Percentiles rank a stretch among this genome's conserved stretches.
Conservation (phyloP, 805 yeast genomes). For the Soucietia sequanensis region DNA sequence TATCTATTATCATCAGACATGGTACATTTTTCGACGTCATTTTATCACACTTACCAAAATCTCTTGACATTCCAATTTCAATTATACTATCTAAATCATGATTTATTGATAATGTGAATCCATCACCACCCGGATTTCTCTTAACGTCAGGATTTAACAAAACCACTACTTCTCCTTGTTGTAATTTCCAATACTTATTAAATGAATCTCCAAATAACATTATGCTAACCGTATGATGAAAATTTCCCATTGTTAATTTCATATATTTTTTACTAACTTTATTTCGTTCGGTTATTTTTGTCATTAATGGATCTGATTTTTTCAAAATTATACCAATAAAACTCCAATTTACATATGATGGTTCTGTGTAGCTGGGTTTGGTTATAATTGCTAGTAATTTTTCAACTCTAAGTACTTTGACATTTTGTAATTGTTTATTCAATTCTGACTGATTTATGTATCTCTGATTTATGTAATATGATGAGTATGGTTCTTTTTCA, state of each 20-base stretch:
- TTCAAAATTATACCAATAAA: constrained; percentile 64
- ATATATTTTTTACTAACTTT: constrained; percentile 49
- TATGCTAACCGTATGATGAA: constrained; percentile 56
- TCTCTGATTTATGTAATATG: constrained; percentile 31
- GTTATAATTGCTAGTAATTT: constrained; percentile 61
- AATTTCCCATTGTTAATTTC: constrained; percentile 65
- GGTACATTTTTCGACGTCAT: no score
- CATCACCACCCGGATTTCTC: constrained; percentile 14
- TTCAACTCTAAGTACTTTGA: constrained; percentile 55
- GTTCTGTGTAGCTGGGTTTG: constrained; percentile 70
- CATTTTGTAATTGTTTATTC: constrained; percentile 39
- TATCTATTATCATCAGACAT: no score
- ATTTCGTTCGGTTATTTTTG: constrained; percentile 26
- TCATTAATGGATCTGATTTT: constrained; percentile 53
- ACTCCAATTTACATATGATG: constrained; percentile 75
- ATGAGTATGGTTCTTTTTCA: constrained; percentile 20
- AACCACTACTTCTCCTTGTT: constrained; percentile 72
- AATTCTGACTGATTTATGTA: constrained; percentile 43
- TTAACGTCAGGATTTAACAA: constrained; percentile 69
- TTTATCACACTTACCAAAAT: constrained; percentile 71
- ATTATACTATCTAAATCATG: constrained; percentile 53
- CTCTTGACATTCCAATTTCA: constrained; percentile 70
- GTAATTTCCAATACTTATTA: constrained; percentile 67
- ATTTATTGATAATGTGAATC: constrained; percentile 56
- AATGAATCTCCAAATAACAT: constrained; percentile 68